Evolutionary conservation across 306 rosid genomes (phyloP), one percentile per base, ranked within the genome.

Genomic region (Ochetophila trinervis): DNA sequence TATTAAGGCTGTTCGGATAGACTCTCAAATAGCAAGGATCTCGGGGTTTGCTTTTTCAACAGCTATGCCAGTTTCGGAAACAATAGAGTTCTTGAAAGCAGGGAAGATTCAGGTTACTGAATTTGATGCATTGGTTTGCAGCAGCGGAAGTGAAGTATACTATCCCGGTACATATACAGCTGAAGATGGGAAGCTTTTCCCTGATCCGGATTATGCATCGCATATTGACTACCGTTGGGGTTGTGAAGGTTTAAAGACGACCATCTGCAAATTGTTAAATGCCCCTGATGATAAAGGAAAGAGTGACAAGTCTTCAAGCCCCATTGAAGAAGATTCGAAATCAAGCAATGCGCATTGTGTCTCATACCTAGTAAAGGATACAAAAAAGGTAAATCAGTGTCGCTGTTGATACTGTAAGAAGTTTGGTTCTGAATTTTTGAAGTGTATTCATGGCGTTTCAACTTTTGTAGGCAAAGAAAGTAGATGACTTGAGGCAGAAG

Each of bases 211-310:
- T 74, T 83, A 86, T 60, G 79, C 75, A 8, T 64, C 86, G 17
- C 91, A 86, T 63, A 86, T 86, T 42, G 86, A 83, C 69, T 86
- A 83, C 47, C 83, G 86, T 5, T 86, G 91, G 91, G 91, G 85
- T 53, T 74, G 72, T 30, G 91, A 83, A 30, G 91, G 91, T 60
- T 69, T 83, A 64, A 78, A 78, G 76, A 86, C 79, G 65, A 86
- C 91, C 37, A 54, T 86, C 62, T 78, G 73, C 74, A 86, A 83
- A 75, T 73, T 86, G 23, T 57, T 83, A 76, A 78, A 71, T 75
- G 55, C 73, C n/a, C 32, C 64, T 51, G 87, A 80, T 55, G 80
- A 80, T 30, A 75, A 61, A 18, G 76, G 54, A 27, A 67, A 36
- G 4, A 68, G 76, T 1, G 19, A 32, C 17, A 68, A 66, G 0